Evolutionary conservation across 208 protist genomes (phyloP).

Genomic region (Ichthyophonus hoferi): DNA sequence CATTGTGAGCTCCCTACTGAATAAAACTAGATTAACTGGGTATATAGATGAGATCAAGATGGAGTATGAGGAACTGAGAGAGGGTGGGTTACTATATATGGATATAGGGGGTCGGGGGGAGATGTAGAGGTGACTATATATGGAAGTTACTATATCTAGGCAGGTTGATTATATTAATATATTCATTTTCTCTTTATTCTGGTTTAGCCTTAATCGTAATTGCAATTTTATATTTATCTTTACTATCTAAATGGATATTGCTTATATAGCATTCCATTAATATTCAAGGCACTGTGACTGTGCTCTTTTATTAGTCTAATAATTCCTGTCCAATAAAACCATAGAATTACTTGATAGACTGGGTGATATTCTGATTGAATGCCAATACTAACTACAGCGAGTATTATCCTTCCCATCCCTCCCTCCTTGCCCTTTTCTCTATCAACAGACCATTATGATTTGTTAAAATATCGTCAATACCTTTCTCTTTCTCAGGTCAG

Average conservation of each 20-base stretch:
- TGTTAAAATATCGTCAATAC: constrained; percentile 60
- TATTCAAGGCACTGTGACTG: too few species aligned
- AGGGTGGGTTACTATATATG: constrained; percentile 68
- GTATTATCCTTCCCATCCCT: background rate
- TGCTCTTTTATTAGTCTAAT: too few species aligned
- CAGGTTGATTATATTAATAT: background rate
- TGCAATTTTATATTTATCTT: background rate
- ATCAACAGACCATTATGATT: background rate
- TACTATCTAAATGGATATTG: background rate
- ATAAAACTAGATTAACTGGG: constrained; percentile 41
- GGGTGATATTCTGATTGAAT: too few species aligned
- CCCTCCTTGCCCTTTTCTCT: background rate
- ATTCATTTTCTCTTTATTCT: background rate
- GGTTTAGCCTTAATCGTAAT: background rate
- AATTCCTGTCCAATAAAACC: too few species aligned
- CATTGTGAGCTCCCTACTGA: constrained; percentile 61
- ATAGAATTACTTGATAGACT: too few species aligned
- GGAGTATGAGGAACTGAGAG: constrained; percentile 79
- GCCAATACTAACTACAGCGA: too few species aligned
- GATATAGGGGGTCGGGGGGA: background rate
- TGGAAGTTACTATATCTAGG: background rate
- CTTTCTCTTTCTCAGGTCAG: constrained; percentile 70
- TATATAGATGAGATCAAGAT: constrained; percentile 72
- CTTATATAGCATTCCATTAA: background rate
- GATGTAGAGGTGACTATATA: background rate